These are phyloP conservation scores for Pichia phayaonensis DNA, from an alignment of 805 yeast species.

Conservation along the genomic window DNA sequence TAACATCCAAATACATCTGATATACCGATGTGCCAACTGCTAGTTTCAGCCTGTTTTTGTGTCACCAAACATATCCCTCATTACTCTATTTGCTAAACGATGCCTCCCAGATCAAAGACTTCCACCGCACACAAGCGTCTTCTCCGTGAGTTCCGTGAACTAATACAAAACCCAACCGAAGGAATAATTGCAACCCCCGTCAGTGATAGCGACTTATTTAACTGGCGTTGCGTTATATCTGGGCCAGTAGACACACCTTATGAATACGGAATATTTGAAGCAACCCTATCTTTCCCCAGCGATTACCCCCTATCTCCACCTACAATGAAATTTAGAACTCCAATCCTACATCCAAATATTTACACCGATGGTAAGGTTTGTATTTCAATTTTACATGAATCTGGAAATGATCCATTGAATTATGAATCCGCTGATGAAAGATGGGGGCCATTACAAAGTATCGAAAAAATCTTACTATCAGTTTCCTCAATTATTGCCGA, in stretches of 20 bases:
- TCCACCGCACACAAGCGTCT: constrained; percentile 72
- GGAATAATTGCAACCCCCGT: constrained; percentile 94
- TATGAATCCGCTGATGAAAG: constrained; percentile 94
- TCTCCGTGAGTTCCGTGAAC: constrained; percentile 82
- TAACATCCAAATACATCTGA: too few relatives aligned
- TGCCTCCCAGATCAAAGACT: constrained; percentile 18
- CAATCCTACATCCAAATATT: constrained; percentile 87
- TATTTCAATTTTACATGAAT: constrained; percentile 89
- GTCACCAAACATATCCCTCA: too few relatives aligned
- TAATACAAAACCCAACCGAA: constrained; percentile 81
- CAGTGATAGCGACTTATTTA: constrained; percentile 43
- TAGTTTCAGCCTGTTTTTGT: too few relatives aligned
- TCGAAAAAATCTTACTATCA: constrained; percentile 89
- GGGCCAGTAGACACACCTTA: constrained; percentile 53
- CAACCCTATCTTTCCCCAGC: constrained; percentile 38
- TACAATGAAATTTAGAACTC: constrained; percentile 55
- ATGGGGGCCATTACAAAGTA: constrained; percentile 97
- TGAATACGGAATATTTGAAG: constrained; percentile 47
- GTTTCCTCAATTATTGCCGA: constrained; percentile 96
- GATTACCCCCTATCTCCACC: constrained; percentile 62
- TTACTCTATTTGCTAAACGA: background rate
- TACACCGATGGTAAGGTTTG: constrained; percentile 95
- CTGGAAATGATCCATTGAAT: constrained; percentile 95
- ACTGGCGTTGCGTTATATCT: constrained; percentile 46
- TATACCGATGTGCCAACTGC: too few relatives aligned